Evolutionary conservation across 306 rosid genomes (phyloP).

Genomic region (Spatholobus suberectus): DNA sequence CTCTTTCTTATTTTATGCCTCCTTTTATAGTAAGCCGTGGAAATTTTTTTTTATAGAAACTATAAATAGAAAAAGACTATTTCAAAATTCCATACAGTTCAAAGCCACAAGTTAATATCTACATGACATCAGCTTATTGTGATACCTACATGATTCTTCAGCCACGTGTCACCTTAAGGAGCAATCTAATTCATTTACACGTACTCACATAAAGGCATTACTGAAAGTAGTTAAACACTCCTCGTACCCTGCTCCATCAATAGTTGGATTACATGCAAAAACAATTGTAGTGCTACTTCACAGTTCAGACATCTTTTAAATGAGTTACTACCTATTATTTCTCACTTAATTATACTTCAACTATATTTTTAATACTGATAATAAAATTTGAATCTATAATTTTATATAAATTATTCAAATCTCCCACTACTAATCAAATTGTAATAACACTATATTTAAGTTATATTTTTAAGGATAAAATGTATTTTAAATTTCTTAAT

Average conservation of each 20-base stretch:
- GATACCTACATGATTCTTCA: background rate
- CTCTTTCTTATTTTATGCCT: background rate
- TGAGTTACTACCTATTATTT: too few relatives aligned
- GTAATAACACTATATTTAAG: background rate
- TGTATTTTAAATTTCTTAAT: too few relatives aligned
- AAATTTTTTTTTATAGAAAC: background rate
- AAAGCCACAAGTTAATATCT: background rate
- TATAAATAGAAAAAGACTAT: background rate
- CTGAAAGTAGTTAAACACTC: background rate
- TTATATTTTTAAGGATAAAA: background rate
- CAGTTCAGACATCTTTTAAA: background rate
- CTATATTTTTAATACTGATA: too few relatives aligned
- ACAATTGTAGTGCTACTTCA: background rate
- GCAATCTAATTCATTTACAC: background rate
- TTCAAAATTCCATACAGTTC: background rate
- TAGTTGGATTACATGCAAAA: conserved; percentile 8
- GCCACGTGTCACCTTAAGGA: background rate
- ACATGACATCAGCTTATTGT: background rate
- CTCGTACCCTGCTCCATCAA: background rate
- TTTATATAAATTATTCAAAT: background rate
- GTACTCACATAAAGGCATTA: background rate
- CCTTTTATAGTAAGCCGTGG: background rate
- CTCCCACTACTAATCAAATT: background rate
- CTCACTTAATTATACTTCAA: too few relatives aligned
- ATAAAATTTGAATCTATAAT: background rate